Evolutionary conservation across 768 basidiomycete genomes (phyloP).

Genomic region (Auriculariales sp.): DNA sequence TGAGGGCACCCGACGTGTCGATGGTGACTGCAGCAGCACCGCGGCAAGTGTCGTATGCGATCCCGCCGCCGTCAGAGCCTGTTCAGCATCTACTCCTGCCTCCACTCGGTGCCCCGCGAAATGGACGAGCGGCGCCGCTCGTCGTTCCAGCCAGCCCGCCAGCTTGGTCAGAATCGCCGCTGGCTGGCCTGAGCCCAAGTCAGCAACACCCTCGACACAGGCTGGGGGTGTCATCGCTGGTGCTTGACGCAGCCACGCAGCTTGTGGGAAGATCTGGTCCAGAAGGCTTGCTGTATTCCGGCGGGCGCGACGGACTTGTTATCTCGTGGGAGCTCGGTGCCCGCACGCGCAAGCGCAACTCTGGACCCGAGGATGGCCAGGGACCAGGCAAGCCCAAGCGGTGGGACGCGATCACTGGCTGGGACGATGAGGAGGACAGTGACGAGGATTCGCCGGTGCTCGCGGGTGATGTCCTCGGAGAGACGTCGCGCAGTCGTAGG

Average conservation of each 20-base stretch:
- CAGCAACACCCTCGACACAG: conserved; percentile 62
- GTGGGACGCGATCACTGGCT: conserved; percentile 79
- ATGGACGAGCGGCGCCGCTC: conserved; percentile 58
- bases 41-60: conserved; percentile 70
- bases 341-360: conserved; percentile 30
- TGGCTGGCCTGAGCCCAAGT: background rate
- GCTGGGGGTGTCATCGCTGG: conserved; percentile 76
- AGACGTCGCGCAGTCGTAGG: conserved; percentile 24
- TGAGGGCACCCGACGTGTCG: background rate
- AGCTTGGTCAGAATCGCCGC: conserved; percentile 8
- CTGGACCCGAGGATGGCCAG: conserved; percentile 17
- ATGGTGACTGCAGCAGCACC: conserved; percentile 6
- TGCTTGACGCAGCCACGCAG: conserved; percentile 69
- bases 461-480: conserved; percentile 67
- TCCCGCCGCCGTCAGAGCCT: conserved; percentile 53
- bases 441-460: conserved; percentile 45
- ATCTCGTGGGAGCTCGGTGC: conserved; percentile 79
- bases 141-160: conserved; percentile 26
- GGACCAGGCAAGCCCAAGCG: conserved; percentile 21
- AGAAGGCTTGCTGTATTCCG: conserved; percentile 81
- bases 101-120: conserved; percentile 40
- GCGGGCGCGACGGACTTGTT: conserved; percentile 76
- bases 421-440: conserved; percentile 47
- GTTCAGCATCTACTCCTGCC: conserved; percentile 62
- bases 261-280: conserved; percentile 52